Evolutionary conservation across 768 basidiomycete species (phyloP).

Genomic region (Boletus bicolor): DNA sequence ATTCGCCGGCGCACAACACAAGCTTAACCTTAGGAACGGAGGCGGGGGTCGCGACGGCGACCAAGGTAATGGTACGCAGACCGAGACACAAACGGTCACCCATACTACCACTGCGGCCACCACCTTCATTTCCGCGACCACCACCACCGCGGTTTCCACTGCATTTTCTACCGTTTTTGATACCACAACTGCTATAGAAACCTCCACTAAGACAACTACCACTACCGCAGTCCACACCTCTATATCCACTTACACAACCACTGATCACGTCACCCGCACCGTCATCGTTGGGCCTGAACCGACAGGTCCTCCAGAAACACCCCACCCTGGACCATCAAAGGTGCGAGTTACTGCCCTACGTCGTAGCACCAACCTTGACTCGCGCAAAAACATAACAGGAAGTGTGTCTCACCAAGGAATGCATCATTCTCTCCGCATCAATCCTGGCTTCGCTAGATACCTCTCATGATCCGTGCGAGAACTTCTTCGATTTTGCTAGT

Average conservation of each 20-base stretch:
- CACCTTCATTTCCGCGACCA: constrained; percentile 30
- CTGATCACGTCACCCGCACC: constrained; percentile 37
- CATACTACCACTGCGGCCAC: constrained; percentile 30
- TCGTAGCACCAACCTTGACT: not conserved
- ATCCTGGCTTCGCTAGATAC: constrained; percentile 80
- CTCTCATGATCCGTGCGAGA: constrained; percentile 87
- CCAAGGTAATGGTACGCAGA: constrained; percentile 34
- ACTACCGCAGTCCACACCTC: constrained; percentile 37
- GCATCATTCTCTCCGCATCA: constrained; percentile 77
- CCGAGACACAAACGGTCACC: constrained; percentile 33
- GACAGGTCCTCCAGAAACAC: constrained; percentile 43
- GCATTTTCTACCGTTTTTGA: constrained; percentile 32
- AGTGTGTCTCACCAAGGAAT: constrained; percentile 72
- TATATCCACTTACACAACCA: constrained; percentile 38
- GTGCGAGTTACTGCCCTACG: constrained; percentile 27
- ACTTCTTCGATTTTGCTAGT: constrained; percentile 94
- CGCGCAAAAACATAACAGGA: constrained; percentile 37
- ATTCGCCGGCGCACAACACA: constrained; percentile 86
- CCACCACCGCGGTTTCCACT: constrained; percentile 35
- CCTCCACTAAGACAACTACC: constrained; percentile 39
- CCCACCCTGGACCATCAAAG: constrained; percentile 59
- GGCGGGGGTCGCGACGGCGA: constrained; percentile 27
- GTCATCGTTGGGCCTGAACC: constrained; percentile 41
- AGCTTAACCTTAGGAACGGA: constrained; percentile 52
- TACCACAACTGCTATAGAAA: constrained; percentile 38